Conservation (phyloP, 2,329 filamentous ascomycete species). For the Arthroderma uncinatum region DNA sequence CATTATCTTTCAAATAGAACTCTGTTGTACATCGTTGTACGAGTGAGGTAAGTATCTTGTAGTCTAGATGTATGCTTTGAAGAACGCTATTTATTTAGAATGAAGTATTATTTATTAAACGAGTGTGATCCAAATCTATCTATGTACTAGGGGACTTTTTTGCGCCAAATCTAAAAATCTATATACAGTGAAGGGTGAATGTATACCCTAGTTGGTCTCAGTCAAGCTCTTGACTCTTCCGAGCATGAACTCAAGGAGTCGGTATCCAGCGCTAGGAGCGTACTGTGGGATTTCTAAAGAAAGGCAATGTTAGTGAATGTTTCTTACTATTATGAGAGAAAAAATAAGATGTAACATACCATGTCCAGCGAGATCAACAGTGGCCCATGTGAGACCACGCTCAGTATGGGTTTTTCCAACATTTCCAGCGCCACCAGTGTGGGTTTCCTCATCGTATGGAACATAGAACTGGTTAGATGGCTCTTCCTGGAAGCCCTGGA, state of each 20-base stretch:
- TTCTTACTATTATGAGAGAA: too few species aligned
- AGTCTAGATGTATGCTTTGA: too few species aligned
- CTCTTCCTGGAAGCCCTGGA: slow-evolving; percentile 54
- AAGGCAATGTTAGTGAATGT: neutral
- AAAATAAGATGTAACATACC: slow-evolving; percentile 2
- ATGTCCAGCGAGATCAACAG: slow-evolving; percentile 54
- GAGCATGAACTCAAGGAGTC: slow-evolving; percentile 61
- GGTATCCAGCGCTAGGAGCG: slow-evolving; percentile 39
- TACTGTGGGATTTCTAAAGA: slow-evolving; percentile 32
- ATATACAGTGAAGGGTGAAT: neutral
- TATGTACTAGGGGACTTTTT: neutral
- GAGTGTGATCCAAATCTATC: neutral
- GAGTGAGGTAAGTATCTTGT: too few species aligned
- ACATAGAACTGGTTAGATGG: slow-evolving; percentile 58
- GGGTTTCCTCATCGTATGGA: slow-evolving; percentile 43
- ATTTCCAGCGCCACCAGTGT: slow-evolving; percentile 49
- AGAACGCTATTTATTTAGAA: too few species aligned
- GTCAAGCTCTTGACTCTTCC: slow-evolving; percentile 44
- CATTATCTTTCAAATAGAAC: too few species aligned
- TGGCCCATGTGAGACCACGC: slow-evolving; percentile 61
- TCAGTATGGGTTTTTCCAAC: slow-evolving; percentile 62
- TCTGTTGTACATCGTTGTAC: too few species aligned
- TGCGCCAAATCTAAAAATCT: neutral
- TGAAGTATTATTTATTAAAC: neutral
- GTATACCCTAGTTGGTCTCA: neutral